A percentile compares a stretch with the other conserved stretches of the same genome.
Conservation (phyloP, 441 rosid species). For the Flueggea neowawraea region DNA sequence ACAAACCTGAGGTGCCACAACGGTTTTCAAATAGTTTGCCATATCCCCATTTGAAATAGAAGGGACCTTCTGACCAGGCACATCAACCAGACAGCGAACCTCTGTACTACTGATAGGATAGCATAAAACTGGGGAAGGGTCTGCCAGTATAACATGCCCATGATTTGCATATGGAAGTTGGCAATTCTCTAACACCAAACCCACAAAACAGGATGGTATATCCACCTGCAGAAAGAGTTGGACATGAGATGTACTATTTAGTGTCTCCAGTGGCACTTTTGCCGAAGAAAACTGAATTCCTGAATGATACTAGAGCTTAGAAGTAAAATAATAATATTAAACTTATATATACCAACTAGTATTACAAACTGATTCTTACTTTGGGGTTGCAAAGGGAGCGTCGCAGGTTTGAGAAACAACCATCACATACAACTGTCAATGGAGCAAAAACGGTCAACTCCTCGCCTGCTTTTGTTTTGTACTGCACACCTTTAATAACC, state of each 20-base stretch:
- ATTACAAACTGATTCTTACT: constrained; percentile 25
- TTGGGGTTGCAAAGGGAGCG: constrained; percentile 78
- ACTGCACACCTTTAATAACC: constrained; percentile 65
- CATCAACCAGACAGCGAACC: constrained; percentile 80
- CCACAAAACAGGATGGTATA: constrained; percentile 84
- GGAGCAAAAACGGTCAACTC: constrained; percentile 59
- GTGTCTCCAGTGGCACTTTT: not conserved
- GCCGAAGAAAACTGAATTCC: not conserved
- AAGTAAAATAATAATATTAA: no score
- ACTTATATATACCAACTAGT: not conserved
- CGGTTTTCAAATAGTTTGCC: constrained; percentile 63
- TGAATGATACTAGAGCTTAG: not conserved
- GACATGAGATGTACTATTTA: not conserved
- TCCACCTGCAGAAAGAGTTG: constrained; percentile 50
- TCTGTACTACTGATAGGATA: constrained; percentile 85
- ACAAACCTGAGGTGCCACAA: constrained; percentile 86
- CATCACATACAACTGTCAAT: constrained; percentile 78
- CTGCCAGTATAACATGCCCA: constrained; percentile 76
- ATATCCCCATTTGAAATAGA: constrained; percentile 84
- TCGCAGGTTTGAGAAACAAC: constrained; percentile 85
- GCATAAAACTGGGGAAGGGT: constrained; percentile 77
- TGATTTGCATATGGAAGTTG: constrained; percentile 68
- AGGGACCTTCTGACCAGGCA: constrained; percentile 85
- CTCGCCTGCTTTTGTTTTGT: constrained; percentile 60
- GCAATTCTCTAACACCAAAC: constrained; percentile 75